Percentiles rank a stretch among this genome's conserved stretches.
Conservation (phyloP, 148 eudicot genomes). For the Cornus kousa region DNA sequence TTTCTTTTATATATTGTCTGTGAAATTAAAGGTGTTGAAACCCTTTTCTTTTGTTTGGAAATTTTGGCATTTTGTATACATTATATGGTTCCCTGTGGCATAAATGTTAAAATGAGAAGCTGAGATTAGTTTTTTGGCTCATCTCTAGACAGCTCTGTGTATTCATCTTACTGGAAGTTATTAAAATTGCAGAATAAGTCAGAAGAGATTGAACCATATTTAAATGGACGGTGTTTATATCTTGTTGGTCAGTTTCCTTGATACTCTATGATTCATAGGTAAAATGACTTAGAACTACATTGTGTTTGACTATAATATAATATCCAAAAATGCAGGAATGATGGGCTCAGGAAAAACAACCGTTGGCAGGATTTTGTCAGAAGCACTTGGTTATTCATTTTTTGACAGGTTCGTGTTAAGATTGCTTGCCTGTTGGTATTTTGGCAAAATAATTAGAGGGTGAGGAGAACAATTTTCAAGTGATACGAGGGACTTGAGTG, state of each 20-base stretch:
- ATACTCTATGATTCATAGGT: background rate
- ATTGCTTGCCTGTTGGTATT: background rate
- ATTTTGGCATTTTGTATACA: background rate
- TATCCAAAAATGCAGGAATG: slow-evolving; percentile 62
- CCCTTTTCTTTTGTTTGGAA: background rate
- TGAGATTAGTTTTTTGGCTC: slow-evolving; percentile 5
- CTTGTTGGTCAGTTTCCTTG: slow-evolving; percentile 85
- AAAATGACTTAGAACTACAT: background rate
- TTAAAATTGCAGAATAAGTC: slow-evolving; percentile 65
- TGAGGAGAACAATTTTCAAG: background rate
- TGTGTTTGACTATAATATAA: background rate
- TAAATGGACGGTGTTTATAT: slow-evolving; percentile 74
- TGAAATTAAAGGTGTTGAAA: background rate
- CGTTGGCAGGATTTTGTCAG: slow-evolving; percentile 78
- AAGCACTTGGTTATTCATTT: slow-evolving; percentile 76
- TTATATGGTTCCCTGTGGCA: background rate
- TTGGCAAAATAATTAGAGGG: background rate
- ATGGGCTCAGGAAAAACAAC: slow-evolving; percentile 99
- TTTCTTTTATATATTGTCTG: background rate
- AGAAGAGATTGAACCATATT: slow-evolving; percentile 53
- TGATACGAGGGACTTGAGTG: background rate
- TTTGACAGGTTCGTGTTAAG: slow-evolving; percentile 60
- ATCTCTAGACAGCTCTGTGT: background rate
- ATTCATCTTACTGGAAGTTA: slow-evolving; percentile 18
- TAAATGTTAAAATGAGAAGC: background rate